phyloP scores from a whole-genome alignment of 2,329 filamentous ascomycete species.

The Diaporthe sp. region DNA sequence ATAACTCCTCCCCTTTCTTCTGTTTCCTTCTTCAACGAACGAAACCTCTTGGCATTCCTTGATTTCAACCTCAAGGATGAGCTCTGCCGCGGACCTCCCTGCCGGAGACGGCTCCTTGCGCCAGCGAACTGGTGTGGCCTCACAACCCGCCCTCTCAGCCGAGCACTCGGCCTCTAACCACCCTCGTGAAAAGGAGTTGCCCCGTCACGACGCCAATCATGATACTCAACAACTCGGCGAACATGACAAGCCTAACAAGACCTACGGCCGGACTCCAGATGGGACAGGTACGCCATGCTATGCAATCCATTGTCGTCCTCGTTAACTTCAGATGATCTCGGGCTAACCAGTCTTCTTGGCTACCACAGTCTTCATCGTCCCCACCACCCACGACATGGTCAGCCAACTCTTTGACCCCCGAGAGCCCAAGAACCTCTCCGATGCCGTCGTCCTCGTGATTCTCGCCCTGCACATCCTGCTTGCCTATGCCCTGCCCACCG shows the following conservation, averaged over 20 bases:
- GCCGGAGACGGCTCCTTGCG: slow-evolving; percentile 50
- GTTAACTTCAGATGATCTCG: not conserved
- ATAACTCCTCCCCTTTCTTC: slow-evolving; percentile 13
- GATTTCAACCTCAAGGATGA: slow-evolving; percentile 45
- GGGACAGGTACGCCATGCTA: slow-evolving; percentile 77
- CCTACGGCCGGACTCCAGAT: slow-evolving; percentile 90
- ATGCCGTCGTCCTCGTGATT: slow-evolving; percentile 83
- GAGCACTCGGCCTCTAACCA: slow-evolving; percentile 37
- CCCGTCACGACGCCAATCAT: slow-evolving; percentile 34
- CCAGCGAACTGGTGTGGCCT: slow-evolving; percentile 28
- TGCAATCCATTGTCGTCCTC: slow-evolving; percentile 10
- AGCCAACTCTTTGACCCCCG: slow-evolving; percentile 95
- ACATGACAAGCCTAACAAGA: slow-evolving; percentile 71
- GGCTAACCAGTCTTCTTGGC: not conserved
- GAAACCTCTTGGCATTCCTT: slow-evolving; percentile 32
- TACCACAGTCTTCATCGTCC: slow-evolving; percentile 88
- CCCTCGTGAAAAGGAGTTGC: slow-evolving; percentile 17
- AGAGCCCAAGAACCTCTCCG: slow-evolving; percentile 95
- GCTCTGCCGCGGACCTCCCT: slow-evolving; percentile 42
- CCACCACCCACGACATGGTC: slow-evolving; percentile 98
- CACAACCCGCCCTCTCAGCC: slow-evolving; percentile 17
- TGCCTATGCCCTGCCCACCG: slow-evolving; percentile 79
- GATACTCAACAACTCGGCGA: slow-evolving; percentile 25
- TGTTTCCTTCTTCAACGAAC: slow-evolving; percentile 35
- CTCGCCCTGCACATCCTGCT: slow-evolving; percentile 81